These are phyloP conservation scores for Aspergillus wentii DNA, from an alignment of 495 filamentous ascomycete genomes.

Conservation along the genomic window DNA sequence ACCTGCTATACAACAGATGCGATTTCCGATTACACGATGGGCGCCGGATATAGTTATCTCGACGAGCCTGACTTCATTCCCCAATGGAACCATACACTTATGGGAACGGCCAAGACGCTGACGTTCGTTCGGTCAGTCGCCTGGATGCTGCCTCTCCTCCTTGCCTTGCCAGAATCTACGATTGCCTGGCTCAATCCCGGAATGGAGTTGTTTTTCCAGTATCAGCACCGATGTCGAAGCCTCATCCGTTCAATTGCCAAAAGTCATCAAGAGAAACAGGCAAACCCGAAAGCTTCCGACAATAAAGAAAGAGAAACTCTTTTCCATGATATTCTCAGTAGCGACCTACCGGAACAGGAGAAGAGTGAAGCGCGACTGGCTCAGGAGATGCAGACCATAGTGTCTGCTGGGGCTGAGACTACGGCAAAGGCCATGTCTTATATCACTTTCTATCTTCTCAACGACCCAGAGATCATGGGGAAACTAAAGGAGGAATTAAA, in stretches of 20 bases:
- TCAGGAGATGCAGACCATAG: conserved; percentile 37
- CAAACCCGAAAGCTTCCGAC: conserved; percentile 22
- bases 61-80: conserved; percentile 29
- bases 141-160: conserved; percentile 21
- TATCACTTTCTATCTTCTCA: conserved; percentile 36
- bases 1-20: conserved; percentile 36
- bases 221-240: conserved; percentile 9
- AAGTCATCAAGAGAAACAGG: conserved; percentile 5
- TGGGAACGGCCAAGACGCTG: conserved; percentile 14
- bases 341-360: conserved; percentile 34
- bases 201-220: conserved; percentile 17
- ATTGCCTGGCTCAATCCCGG: conserved; percentile 19
- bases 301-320: conserved; percentile 9
- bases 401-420: conserved; percentile 44
- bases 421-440: conserved; percentile 32
- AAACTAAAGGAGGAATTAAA: conserved; percentile 26
- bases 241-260: conserved; percentile 8
- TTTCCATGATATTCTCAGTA: conserved; percentile 37
- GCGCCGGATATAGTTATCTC: conserved; percentile 24
- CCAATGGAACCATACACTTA: conserved; percentile 23
- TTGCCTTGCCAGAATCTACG: conserved; percentile 16
- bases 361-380: conserved; percentile 24
- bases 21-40: conserved; percentile 34
- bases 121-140: conserved; percentile 22
- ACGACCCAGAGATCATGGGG: conserved; percentile 24